These are phyloP conservation scores for Colletotrichum truncatum DNA, from an alignment of 2,329 filamentous ascomycete genomes.

Conservation along the genomic window DNA sequence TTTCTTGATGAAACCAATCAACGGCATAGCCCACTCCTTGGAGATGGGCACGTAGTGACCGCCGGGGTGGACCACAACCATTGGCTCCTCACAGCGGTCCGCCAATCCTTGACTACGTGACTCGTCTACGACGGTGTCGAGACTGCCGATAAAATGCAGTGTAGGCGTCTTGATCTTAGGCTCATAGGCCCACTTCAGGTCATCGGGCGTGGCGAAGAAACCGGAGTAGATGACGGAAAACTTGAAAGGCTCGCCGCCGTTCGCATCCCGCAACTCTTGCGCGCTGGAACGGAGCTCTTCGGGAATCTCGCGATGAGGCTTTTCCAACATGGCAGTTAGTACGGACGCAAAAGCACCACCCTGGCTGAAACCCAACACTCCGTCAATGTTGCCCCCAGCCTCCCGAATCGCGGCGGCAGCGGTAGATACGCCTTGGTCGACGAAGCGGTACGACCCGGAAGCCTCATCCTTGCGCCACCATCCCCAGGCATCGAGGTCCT, in stretches of 20 bases:
- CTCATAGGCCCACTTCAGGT: slow-evolving; percentile 73
- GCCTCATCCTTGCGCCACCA: slow-evolving; percentile 83
- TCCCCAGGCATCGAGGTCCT: slow-evolving; percentile 75
- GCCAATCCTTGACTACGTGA: slow-evolving; percentile 72
- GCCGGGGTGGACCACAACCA: slow-evolving; percentile 78
- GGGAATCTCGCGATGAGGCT: slow-evolving; percentile 39
- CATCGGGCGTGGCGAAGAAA: slow-evolving; percentile 71
- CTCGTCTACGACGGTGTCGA: slow-evolving; percentile 92
- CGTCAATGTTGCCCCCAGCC: slow-evolving; percentile 77
- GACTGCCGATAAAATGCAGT: slow-evolving; percentile 81
- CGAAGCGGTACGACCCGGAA: slow-evolving; percentile 68
- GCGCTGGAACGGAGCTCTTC: slow-evolving; percentile 50
- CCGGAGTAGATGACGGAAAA: slow-evolving; percentile 84
- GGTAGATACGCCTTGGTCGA: slow-evolving; percentile 73
- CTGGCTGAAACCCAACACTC: slow-evolving; percentile 84
- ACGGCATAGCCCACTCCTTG: slow-evolving; percentile 80
- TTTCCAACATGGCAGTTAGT: slow-evolving; percentile 77
- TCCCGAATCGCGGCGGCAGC: slow-evolving; percentile 70
- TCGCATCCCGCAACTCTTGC: slow-evolving; percentile 56
- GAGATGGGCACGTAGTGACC: slow-evolving; percentile 90
- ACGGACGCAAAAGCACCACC: slow-evolving; percentile 78
- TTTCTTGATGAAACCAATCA: slow-evolving; percentile 75
- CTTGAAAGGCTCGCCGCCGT: slow-evolving; percentile 59
- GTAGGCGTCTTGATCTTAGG: slow-evolving; percentile 80
- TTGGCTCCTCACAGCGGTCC: slow-evolving; percentile 66